Conservation (phyloP, 192 early-diverging fungal species). For the Backusella mclennaniae region DNA sequence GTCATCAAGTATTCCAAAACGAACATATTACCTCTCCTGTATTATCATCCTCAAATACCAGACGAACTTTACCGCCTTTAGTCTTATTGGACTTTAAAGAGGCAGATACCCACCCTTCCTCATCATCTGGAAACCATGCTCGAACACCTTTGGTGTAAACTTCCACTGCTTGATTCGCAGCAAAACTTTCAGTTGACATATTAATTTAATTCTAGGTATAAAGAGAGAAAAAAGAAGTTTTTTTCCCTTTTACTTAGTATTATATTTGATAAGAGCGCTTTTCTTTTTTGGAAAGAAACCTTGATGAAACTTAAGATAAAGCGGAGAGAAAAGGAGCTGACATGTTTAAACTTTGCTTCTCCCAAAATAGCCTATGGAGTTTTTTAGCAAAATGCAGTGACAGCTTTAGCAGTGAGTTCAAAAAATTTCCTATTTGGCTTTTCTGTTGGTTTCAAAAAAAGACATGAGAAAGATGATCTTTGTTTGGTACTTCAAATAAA, state of each 20-base stretch:
- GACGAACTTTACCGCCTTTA: constrained; percentile 52
- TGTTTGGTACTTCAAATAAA: not conserved
- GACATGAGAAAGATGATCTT: not conserved
- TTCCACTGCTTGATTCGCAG: constrained; percentile 45
- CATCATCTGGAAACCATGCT: constrained; percentile 88
- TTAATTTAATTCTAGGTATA: not conserved
- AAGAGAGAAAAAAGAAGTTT: not conserved
- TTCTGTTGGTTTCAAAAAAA: not conserved
- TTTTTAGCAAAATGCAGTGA: not conserved
- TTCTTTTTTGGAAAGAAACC: not conserved
- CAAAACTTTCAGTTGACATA: not conserved
- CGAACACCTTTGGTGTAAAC: constrained; percentile 70
- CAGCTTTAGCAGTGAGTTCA: not conserved
- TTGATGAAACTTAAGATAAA: constrained; percentile 5
- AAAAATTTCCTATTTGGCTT: not conserved
- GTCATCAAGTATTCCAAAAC: not conserved
- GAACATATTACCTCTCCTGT: constrained; percentile 17
- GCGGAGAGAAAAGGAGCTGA: not conserved
- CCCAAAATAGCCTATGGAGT: not conserved
- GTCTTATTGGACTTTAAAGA: constrained; percentile 56
- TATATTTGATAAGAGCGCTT: not conserved
- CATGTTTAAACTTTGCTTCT: not conserved
- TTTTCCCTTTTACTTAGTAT: not conserved
- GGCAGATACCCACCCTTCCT: constrained; percentile 85
- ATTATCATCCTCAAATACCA: constrained; percentile 61